Percentiles rank a stretch among this genome's conserved stretches.
These are phyloP conservation scores for Euphorbia celastroides DNA, from an alignment of 441 rosid species.

Conservation along the genomic window DNA sequence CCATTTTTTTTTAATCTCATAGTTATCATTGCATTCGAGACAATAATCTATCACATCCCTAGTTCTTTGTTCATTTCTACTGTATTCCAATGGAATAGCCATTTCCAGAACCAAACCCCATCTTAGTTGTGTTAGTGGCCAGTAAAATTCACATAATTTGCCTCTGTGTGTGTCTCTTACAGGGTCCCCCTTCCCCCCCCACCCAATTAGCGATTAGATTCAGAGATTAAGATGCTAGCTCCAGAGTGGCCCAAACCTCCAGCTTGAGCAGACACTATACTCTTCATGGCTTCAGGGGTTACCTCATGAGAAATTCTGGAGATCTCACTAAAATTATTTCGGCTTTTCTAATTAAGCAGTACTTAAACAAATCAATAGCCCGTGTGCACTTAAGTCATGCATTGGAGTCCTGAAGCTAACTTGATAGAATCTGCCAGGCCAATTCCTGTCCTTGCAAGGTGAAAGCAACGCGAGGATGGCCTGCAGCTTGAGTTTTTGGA, in stretches of 20 bases:
- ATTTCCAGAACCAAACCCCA: too few relatives aligned
- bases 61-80: too few relatives aligned
- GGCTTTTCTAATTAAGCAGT: constrained; percentile 41
- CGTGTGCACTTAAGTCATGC: constrained; percentile 71
- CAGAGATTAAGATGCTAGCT: constrained; percentile 68
- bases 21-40: too few relatives aligned
- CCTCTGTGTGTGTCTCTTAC: constrained; percentile 59
- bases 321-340: constrained; percentile 59
- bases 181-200: constrained; percentile 42
- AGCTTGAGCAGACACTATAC: constrained; percentile 82
- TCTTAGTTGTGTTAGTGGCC: constrained; percentile 75
- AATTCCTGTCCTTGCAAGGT: constrained; percentile 90
- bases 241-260: constrained; percentile 88
- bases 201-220: too few relatives aligned
- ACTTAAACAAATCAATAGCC: constrained; percentile 84
- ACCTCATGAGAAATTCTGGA: constrained; percentile 81
- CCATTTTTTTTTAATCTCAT: too few relatives aligned
- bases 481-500: constrained; percentile 64
- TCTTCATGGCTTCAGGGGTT: constrained; percentile 98
- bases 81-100: too few relatives aligned
- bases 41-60: too few relatives aligned
- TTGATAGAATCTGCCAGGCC: constrained; percentile 71
- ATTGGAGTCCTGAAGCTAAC: constrained; percentile 53
- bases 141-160: constrained; percentile 70
- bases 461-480: constrained; percentile 90